Base-by-base conservation (phyloP, 306 rosid genomes). In the Mucuna pruriens region DNA sequence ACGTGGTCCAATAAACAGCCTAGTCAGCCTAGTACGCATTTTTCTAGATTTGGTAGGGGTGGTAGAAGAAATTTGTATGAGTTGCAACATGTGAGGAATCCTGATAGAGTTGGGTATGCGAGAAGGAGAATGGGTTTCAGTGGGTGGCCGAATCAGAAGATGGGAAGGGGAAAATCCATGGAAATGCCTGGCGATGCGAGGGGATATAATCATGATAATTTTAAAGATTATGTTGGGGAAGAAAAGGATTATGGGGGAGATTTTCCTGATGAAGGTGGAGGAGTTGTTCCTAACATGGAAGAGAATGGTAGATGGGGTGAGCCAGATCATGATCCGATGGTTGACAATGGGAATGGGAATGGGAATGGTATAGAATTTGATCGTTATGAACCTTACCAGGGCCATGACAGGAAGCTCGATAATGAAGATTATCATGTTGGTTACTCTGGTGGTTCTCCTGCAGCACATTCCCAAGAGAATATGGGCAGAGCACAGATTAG, bases 1-100 rank as follows among this genome's bases (percentile, higher is more conserved):
- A 72, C 87, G 19, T 91, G 96, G 93, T 91, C 93, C 26, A 89
- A 85, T 38, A 86, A 88, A 49, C 96, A 89, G 82, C 92, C 91
- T 25, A 78, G 83, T n/a, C 96, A 89, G 82, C 92, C 91, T 25
- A 78, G 83, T n/a, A 67, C 61, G 12, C 44, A 80, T 34, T 76
- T 86, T 74, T 80, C 33, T 49, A 76, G 81, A 63, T 57, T 80
- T 75, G 73, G 62, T 73, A 76, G 84, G 82, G 89, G 84, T 48
- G 88, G 57, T 39, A 73, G 85, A 62, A 69, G 77, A 31, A 54
- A 38, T 31, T 42, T 71, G 5, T 23, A 66, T 16, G 88, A 78
- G 73, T 79, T 29, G 40, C 82, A 46, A 2, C 84, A 5, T 17
- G 77, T 13, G 9, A 84, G 88, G 78, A 72, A 75, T 71, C 75